Conservation (phyloP, 805 yeast genomes). For the Cyberlindnera americana region DNA sequence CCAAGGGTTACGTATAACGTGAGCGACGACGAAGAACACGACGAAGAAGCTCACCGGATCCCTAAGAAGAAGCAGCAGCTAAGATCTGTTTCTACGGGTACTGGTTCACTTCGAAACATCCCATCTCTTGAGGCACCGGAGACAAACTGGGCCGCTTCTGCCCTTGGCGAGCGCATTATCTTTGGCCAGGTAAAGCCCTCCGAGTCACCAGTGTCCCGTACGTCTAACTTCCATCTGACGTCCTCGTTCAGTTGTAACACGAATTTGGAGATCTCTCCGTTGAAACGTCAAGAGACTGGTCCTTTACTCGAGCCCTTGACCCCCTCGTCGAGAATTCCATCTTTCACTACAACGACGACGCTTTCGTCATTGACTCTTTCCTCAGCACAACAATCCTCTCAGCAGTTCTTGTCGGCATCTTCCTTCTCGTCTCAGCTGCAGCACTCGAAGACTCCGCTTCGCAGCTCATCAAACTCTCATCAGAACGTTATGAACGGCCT, state of each 20-base stretch:
- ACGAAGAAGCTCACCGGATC: slow-evolving; percentile 12
- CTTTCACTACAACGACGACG: slow-evolving; percentile 13
- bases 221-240: slow-evolving; percentile 34
- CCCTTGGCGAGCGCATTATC: slow-evolving; percentile 36
- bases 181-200: slow-evolving; percentile 27
- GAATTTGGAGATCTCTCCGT: slow-evolving; percentile 60
- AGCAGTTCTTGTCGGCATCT: neutral
- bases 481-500: slow-evolving; percentile 13
- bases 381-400: slow-evolving; percentile 4
- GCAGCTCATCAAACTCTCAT: slow-evolving; percentile 16
- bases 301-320: slow-evolving; percentile 65
- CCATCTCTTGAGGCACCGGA: slow-evolving; percentile 39
- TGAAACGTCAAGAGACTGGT: slow-evolving; percentile 55
- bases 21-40: slow-evolving; percentile 2
- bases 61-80: slow-evolving; percentile 24
- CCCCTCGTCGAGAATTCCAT: slow-evolving; percentile 38
- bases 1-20: slow-evolving; percentile 9
- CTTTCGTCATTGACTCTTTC: slow-evolving; percentile 6
- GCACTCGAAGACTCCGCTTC: slow-evolving; percentile 33
- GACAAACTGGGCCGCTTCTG: slow-evolving; percentile 40
- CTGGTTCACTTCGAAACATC: slow-evolving; percentile 24
- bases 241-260: slow-evolving; percentile 66
- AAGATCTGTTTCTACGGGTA: slow-evolving; percentile 15
- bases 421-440: slow-evolving; percentile 2
- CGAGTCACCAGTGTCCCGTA: slow-evolving; percentile 16